phyloP scores from a whole-genome alignment of 352 stramenopile species.

The Phytophthora pluvialis region DNA sequence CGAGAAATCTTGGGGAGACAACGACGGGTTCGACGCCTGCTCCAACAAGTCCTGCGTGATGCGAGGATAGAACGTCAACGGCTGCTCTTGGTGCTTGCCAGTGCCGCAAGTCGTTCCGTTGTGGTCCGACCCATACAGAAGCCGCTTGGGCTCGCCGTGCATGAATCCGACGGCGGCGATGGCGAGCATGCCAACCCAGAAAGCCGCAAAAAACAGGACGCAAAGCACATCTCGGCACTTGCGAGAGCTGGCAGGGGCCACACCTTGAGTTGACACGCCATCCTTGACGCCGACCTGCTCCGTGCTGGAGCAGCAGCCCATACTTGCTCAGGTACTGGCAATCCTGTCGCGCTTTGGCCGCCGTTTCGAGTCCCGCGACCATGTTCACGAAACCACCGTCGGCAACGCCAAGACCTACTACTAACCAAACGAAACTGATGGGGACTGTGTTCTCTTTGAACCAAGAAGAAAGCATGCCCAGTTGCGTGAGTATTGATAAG shows the following conservation, averaged over 20 bases:
- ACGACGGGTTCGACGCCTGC: slow-evolving; percentile 51
- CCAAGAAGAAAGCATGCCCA: no score
- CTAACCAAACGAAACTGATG: not conserved
- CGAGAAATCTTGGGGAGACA: slow-evolving; percentile 46
- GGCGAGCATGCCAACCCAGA: slow-evolving; percentile 78
- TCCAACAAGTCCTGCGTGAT: slow-evolving; percentile 81
- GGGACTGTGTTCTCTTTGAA: no score
- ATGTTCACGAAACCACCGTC: slow-evolving; percentile 20
- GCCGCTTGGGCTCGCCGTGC: slow-evolving; percentile 67
- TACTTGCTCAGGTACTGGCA: slow-evolving; percentile 20
- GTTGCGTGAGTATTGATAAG: no score
- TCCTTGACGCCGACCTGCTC: slow-evolving; percentile 50
- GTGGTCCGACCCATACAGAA: slow-evolving; percentile 79
- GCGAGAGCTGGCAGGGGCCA: slow-evolving; percentile 56
- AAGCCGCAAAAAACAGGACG: slow-evolving; percentile 67
- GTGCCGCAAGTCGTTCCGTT: slow-evolving; percentile 81
- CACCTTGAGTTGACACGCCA: slow-evolving; percentile 38
- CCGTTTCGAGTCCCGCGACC: not conserved
- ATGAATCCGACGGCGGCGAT: slow-evolving; percentile 61
- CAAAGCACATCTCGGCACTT: slow-evolving; percentile 82
- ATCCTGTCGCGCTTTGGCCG: slow-evolving; percentile 7
- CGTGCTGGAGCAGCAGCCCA: slow-evolving; percentile 76
- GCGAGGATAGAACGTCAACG: slow-evolving; percentile 77
- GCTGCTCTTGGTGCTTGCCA: slow-evolving; percentile 27
- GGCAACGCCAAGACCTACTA: no score